Evolutionary conservation across 352 stramenopile species (phyloP).

Genomic region (Pythium dissimile): DNA sequence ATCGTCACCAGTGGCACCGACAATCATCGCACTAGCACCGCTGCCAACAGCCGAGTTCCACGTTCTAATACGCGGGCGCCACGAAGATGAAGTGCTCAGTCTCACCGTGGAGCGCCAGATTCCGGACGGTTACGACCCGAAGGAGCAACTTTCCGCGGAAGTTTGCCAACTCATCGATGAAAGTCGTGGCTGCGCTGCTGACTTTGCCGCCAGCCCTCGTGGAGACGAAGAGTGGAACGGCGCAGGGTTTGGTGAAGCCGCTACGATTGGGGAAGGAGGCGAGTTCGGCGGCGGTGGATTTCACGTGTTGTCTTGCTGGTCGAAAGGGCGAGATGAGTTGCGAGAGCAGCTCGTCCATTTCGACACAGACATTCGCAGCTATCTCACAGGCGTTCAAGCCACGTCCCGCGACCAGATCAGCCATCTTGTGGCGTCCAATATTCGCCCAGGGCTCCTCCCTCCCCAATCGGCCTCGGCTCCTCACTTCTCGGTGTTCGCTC

Average conservation of each 20-base stretch:
- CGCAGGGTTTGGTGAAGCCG: conserved; percentile 28
- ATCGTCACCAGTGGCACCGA: neutral
- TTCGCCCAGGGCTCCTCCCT: conserved; percentile 5
- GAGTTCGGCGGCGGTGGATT: conserved; percentile 39
- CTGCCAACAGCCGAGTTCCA: conserved; percentile 13
- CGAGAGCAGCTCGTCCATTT: conserved; percentile 28
- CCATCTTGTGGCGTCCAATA: neutral
- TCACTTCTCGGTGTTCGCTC: conserved; percentile 5
- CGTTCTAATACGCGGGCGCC: conserved; percentile 29
- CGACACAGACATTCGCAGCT: conserved; percentile 41
- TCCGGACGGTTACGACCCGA: conserved; percentile 2
- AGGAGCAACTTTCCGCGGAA: conserved; percentile 20
- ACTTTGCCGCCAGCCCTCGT: conserved; percentile 22
- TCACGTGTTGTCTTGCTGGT: conserved; percentile 32
- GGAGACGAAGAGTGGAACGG: conserved; percentile 56
- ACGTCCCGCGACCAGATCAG: conserved; percentile 17
- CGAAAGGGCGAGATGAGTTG: conserved; percentile 22
- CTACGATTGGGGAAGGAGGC: conserved; percentile 20
- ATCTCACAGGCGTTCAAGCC: conserved; percentile 37
- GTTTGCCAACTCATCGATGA: conserved; percentile 18
- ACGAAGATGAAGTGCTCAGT: conserved; percentile 17
- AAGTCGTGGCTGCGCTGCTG: neutral
- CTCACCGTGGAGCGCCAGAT: conserved; percentile 11
- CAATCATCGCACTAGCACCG: neutral
- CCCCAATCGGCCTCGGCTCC: neutral